Evolutionary conservation across 345 rosid genomes (phyloP).

Genomic region (Geranium rotundifolium): DNA sequence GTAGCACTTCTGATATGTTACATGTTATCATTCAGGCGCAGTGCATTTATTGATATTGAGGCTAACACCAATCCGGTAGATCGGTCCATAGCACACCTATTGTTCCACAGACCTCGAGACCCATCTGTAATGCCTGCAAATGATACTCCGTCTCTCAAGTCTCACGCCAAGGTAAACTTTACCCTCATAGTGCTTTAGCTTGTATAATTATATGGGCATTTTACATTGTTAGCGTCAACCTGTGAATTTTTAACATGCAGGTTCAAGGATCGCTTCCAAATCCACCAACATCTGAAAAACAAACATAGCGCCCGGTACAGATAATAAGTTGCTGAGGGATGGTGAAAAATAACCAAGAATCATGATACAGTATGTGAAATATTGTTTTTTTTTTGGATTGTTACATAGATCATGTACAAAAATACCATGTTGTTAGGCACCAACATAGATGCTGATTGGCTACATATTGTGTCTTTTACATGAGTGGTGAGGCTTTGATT

Average conservation of each 20-base stretch:
- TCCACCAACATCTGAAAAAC: not conserved
- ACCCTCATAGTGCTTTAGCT: not conserved
- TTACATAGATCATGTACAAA: not conserved
- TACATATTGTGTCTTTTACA: no score
- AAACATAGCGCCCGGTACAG: not conserved
- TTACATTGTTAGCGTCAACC: not conserved
- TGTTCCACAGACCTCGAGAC: slow-evolving; percentile 81
- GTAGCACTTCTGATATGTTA: not conserved
- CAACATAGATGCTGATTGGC: not conserved
- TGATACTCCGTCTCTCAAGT: slow-evolving; percentile 28
- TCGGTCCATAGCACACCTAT: slow-evolving; percentile 79
- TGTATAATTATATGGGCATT: not conserved
- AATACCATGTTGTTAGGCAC: not conserved
- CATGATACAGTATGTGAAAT: not conserved
- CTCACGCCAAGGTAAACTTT: slow-evolving; percentile 35
- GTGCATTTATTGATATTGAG: slow-evolving; percentile 60
- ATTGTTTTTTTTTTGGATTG: no score
- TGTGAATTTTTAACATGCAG: not conserved
- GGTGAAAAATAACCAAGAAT: not conserved
- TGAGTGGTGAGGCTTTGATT: no score
- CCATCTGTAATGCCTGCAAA: slow-evolving; percentile 28
- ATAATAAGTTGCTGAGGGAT: not conserved
- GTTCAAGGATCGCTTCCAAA: not conserved
- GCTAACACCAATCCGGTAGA: slow-evolving; percentile 90
- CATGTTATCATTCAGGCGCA: slow-evolving; percentile 29